These are phyloP conservation scores for Atkinsonella texensis DNA, from an alignment of 2,329 filamentous ascomycete species.

Conservation along the genomic window DNA sequence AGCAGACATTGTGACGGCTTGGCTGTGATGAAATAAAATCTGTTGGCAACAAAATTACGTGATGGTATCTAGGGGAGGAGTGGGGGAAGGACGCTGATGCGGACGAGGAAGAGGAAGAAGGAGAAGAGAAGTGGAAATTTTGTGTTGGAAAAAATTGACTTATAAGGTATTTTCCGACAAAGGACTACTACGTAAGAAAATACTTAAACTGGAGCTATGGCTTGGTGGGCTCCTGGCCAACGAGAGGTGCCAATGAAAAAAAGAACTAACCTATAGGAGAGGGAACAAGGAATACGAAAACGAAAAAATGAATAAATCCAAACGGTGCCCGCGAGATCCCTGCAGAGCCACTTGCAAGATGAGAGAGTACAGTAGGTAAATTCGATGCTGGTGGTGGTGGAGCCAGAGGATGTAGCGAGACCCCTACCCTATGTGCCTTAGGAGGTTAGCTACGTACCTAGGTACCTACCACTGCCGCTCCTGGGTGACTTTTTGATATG, in stretches of 20 bases:
- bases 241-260: not conserved
- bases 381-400: too few relatives aligned
- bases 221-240: slow-evolving; percentile 3
- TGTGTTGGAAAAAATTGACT: not conserved
- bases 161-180: not conserved
- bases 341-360: not conserved
- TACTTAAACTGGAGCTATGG: slow-evolving; percentile 1
- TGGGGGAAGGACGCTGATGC: not conserved
- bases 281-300: not conserved
- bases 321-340: not conserved
- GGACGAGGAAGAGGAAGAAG: not conserved
- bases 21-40: slow-evolving; percentile 6
- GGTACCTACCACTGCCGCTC: too few relatives aligned
- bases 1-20: slow-evolving; percentile 21
- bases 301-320: not conserved
- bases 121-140: not conserved
- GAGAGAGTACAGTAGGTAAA: too few relatives aligned
- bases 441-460: too few relatives aligned
- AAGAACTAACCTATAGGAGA: not conserved
- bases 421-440: too few relatives aligned
- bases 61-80: not conserved
- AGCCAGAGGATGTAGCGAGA: too few relatives aligned
- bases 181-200: not conserved
- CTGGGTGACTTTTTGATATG: too few relatives aligned
- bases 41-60: slow-evolving; percentile 5